These are phyloP conservation scores for Termitomyces sp. DNA, from an alignment of 768 basidiomycete species.

Conservation along the genomic window DNA sequence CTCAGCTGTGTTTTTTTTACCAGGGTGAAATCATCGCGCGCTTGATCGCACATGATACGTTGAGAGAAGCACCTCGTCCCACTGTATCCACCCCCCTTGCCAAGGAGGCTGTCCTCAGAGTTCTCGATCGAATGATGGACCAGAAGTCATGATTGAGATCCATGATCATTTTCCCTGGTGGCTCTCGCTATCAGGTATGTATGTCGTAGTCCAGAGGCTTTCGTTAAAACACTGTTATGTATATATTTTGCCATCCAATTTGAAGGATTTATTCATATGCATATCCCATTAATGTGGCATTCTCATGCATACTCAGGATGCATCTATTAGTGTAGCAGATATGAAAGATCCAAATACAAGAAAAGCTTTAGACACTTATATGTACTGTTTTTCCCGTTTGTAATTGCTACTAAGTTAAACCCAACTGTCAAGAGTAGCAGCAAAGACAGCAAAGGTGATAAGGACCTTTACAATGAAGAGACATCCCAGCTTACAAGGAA, in stretches of 20 bases:
- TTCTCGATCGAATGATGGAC: conserved; percentile 37
- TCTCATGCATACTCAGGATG: too few relatives aligned
- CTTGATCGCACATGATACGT: conserved; percentile 60
- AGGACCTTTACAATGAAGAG: too few relatives aligned
- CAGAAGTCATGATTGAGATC: background rate
- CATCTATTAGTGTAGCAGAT: too few relatives aligned
- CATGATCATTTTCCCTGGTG: background rate
- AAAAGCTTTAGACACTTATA: too few relatives aligned
- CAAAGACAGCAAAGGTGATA: too few relatives aligned
- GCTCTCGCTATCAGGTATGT: background rate
- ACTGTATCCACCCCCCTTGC: conserved; percentile 19
- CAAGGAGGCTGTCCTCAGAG: conserved; percentile 33
- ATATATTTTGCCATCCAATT: background rate
- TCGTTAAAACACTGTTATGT: too few relatives aligned
- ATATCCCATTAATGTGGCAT: too few relatives aligned
- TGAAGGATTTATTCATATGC: background rate
- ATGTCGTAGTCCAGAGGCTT: background rate
- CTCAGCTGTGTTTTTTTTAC: background rate
- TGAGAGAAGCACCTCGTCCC: conserved; percentile 17
- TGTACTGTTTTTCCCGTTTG: too few relatives aligned
- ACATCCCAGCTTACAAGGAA: too few relatives aligned
- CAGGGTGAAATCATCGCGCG: conserved; percentile 84
- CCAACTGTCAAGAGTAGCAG: too few relatives aligned
- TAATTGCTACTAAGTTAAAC: too few relatives aligned
- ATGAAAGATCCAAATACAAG: too few relatives aligned